Evolutionary conservation across 208 protist genomes (phyloP).

Genomic region (Crithidia thermophila): DNA sequence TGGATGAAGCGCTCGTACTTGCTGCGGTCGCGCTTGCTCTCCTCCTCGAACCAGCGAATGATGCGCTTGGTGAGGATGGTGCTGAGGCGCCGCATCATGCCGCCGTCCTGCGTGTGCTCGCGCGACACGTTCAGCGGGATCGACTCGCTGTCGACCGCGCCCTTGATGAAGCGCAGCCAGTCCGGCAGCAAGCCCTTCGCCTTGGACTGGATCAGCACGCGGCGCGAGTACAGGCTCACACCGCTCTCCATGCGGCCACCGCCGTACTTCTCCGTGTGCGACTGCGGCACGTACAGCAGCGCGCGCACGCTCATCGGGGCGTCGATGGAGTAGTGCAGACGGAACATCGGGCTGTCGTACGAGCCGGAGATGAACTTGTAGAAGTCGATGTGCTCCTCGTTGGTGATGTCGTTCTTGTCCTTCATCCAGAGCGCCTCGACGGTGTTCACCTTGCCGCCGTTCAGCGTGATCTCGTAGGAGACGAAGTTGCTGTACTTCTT

Average conservation of each 20-base stretch:
- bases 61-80: conserved; percentile 93
- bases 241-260: conserved; percentile 95
- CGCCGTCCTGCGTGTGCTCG: conserved; percentile 97
- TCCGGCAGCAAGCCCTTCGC: conserved; percentile 96
- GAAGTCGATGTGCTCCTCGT: conserved; percentile 97
- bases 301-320: conserved; percentile 95
- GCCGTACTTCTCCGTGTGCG: conserved; percentile 97
- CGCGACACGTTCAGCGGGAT: conserved; percentile 98
- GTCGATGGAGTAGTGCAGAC: conserved; percentile 96
- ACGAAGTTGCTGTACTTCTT: conserved; percentile 99
- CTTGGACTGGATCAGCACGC: conserved; percentile 97
- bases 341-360: conserved; percentile 94
- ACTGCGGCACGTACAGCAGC: conserved; percentile 96
- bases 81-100: conserved; percentile 93
- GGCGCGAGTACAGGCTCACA: conserved; percentile 95
- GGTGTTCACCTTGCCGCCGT: conserved; percentile 95
- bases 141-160: conserved; percentile 98
- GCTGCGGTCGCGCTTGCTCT: conserved; percentile 89
- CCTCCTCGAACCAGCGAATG: conserved; percentile 91
- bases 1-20: conserved; percentile 95
- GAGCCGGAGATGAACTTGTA: conserved; percentile 96
- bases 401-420: conserved; percentile 87
- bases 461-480: conserved; percentile 95
- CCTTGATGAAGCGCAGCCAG: conserved; percentile 97
- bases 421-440: conserved; percentile 98